These are phyloP conservation scores for Nakazawaea sp. DNA, from an alignment of 805 yeast genomes.

Conservation along the genomic window DNA sequence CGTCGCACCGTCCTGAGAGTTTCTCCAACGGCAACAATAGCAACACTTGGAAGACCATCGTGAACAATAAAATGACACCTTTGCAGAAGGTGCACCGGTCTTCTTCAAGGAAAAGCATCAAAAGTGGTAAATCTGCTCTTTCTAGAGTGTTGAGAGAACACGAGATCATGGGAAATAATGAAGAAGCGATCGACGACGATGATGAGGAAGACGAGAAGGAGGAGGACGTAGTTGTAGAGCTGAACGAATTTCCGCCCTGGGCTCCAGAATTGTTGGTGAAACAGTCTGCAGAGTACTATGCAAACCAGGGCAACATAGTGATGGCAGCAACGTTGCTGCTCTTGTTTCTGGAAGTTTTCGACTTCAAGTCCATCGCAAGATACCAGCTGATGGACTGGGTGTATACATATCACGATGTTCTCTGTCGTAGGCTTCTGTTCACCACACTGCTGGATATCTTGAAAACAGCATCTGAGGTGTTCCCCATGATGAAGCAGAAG, in stretches of 20 bases:
- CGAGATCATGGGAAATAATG: conserved; percentile 3
- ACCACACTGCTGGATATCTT: conserved; percentile 51
- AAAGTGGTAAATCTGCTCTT: conserved; percentile 22
- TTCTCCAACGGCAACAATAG: not conserved
- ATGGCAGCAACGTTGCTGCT: conserved; percentile 52
- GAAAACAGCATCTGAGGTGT: conserved; percentile 25
- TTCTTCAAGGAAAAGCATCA: conserved; percentile 14
- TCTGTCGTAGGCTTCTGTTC: conserved; percentile 44
- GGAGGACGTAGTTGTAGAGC: conserved; percentile 17
- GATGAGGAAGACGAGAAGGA: conserved; percentile 12
- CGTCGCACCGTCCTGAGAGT: conserved; percentile 11
- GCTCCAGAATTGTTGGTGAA: conserved; percentile 40
- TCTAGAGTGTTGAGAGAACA: conserved; percentile 20
- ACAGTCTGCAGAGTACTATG: conserved; percentile 47
- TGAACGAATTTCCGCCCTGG: conserved; percentile 42
- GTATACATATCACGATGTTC: conserved; percentile 44
- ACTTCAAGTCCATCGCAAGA: conserved; percentile 18
- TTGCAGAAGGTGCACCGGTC: conserved; percentile 15
- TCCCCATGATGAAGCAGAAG: conserved; percentile 25
- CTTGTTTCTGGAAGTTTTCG: conserved; percentile 39
- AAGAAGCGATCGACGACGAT: conserved; percentile 9
- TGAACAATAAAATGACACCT: conserved; percentile 2
- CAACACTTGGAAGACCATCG: conserved; percentile 8
- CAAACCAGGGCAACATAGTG: conserved; percentile 57
- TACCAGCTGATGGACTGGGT: conserved; percentile 48